Base-by-base conservation (phyloP, 306 rosid genomes). In the Spatholobus suberectus region DNA sequence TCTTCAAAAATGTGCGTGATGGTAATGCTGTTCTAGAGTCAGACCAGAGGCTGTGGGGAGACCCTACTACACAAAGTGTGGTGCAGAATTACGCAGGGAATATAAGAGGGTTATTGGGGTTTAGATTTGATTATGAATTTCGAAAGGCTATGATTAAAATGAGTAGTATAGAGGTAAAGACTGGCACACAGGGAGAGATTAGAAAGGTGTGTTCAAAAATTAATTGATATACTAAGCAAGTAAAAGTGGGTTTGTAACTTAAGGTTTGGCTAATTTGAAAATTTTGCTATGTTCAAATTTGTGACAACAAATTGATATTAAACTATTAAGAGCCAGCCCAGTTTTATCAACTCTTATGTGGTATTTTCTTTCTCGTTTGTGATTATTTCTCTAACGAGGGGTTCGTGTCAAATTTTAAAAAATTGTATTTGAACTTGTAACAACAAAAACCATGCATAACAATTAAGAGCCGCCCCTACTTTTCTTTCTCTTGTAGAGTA, bases 1-100 rank as follows among this genome's bases (percentile, higher is more conserved):
- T 87, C 79, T 92, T 83, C 87, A 91, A 89, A 88, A 92, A 92
- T 51, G 80, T 88, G 34, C 84, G 88, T 5, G 87, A 92, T 40
- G 93, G 95, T 0, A 92, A 88, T 32, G 93, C 71, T 4, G 78
- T 92, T 69, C 68, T 90, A 46, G 95, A 92, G 87, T 92, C 95
- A 1, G 95, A 90, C n/a, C 95, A 89, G 77, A 84, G 92, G 83
- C 86, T 92, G 1, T 89, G 90, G 91, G 91, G 78, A 37, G 89
- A 89, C 15, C 23, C 83, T 24, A 55, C 77, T 4, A 88, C 91
- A 0, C 61, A 67, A n/a, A 82, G 47, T 52, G 46, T 88, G 21
- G 90, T 92, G 68, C 84, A 90, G 41, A 85, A 63, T 3, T 92
- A 90, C 69, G 97, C 90, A 0, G 92, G 97, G 4, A 89, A 0